Base-by-base conservation (phyloP, 805 yeast genomes). In the Yarrowia sp. region DNA sequence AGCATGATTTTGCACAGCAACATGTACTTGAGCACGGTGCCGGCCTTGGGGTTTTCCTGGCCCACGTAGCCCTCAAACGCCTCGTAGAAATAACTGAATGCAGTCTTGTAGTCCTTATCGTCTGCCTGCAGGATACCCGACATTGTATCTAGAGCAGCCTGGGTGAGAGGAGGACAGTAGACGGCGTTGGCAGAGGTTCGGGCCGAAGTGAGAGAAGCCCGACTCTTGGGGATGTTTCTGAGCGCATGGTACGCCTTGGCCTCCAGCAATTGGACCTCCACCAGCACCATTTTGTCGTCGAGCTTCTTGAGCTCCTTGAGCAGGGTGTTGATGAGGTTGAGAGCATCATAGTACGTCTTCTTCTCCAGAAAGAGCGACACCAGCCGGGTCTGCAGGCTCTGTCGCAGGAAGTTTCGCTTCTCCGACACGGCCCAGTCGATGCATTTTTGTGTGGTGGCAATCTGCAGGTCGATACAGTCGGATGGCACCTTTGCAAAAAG, bases 111-210 rank as follows among this genome's bases (percentile, higher is more conserved):
- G 76, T 95, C 99, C 75, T 90, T 90, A 71, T 95, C 98, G 77
- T 95, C 98, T 40, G 98, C 96, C 78, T 93, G 96, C 68, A 95
- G 82, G 65, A 93, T 86, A 70, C 99, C 99, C 74, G 96, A 87
- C 87, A 93, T 92, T 78, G 90, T 84, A 75, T 95, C 99, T 64
- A 95, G 82, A 73, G 92, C 96, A 1, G 98, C 98, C 77, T 95
- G 97, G 70, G 88, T 82, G 61, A 86, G 80, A n/a, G 98, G 89
- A 10, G 98, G 96, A 71, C 97, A 90, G 79, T 92, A 96, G 62
- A 95, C 90, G 22, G 98, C 84, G 75, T 95, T 96, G n/a, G 99
- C 99, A 2, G 96, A 88, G 0, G 99, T 95, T 76, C 98, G 85
- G 1, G 99, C 97, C 52, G 96, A 87, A 1, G 98, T 92, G 71